Evolutionary conservation across 176 grass and related monocot genomes (phyloP), one percentile per base, ranked within the genome.

Genomic region (Alloteropsis semialata): DNA sequence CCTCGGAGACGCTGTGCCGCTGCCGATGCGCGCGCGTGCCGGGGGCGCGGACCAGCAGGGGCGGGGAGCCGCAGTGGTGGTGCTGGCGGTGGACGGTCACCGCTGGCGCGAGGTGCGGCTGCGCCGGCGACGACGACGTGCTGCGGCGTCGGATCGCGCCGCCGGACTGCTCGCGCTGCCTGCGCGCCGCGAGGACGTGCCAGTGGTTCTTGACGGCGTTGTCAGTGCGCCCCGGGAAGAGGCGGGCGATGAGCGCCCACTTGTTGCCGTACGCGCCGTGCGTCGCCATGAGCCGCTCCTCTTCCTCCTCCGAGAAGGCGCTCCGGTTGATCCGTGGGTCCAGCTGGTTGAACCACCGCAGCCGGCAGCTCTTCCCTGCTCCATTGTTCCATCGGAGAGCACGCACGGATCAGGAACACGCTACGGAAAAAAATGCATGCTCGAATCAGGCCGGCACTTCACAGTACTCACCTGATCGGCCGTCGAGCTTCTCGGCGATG

Each of bases 191-290:
- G 89, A 98, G 93, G 69, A 98, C 96, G 88, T 98, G 96, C 96
- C 96, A 98, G 81, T 98, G 96, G 75, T 98, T 98, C 89, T 98
- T 98, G 19, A 98, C 93, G 25, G 92, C 96, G 89, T 98, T 98
- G 81, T 98, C 96, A 1, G 96, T 98, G 58, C 96, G 92, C 8
- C 96, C 96, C 2, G 96, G 96, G 85, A 98, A 98, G 25, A 98
- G 80, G 77, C 96, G 81, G 3, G 96, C 93, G 83, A 98, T 98
- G 59, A 95, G 82, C 15, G 96, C 87, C 96, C 96, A 98, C 18
- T 91, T 76, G 80, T 98, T 98, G 25, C 96, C 96, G 48, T 98
- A 89, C 63, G 90, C 90, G 72, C 67, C 82, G 80, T 98, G 96
- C 13, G 91, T 91, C 53, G 91, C 91, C 28, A 98, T 92, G 22